Base-by-base conservation (phyloP, 163 green algal genomes). In the Scenedesmus sp. region DNA sequence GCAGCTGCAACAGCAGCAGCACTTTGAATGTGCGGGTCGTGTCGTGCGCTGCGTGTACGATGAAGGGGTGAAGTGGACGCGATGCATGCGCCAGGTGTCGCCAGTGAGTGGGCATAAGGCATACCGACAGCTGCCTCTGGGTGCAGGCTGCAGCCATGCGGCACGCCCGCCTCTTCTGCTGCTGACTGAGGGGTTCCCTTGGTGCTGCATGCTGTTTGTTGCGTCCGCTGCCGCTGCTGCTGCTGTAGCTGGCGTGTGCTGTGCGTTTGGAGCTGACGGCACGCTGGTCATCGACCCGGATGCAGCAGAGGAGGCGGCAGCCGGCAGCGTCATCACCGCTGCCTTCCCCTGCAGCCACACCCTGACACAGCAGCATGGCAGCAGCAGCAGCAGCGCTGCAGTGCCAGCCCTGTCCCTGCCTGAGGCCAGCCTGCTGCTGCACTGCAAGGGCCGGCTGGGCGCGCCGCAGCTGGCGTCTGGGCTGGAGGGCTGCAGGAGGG, bases 271-370 rank as follows among this genome's bases (percentile, higher is more conserved):
- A 2, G 46, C 15, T 26, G 74, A 76, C 7, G 84, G 84, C 73
- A 93, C 81, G 0, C 76, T 94, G 20, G 54, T 94, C 3, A 64
- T 95, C 56, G 94, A 95, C 82, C 91, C 94, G 6, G 94, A 95
- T 54, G 86, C 70, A 16, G 67, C 67, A 16, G 93, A 95, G 77
- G 93, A 95, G 84, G 77, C 92, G 88, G 88, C 74, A 52, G 88
- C 79, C n/a, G 54, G 46, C 5, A 9, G 10, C 10, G 88, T 91
- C 4, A 18, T 91, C 9, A 66, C 46, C 2, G 88, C 74, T 3
- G 77, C 88, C 55, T 86, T 64, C 88, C 88, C 57, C 16, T 70
- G 20, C 55, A 55, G 9, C 52, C 66, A 84, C 86, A 91, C 54
- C 76, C 60, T 87, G 56, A 52, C 70, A 3, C 55, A 87, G 52